Evolutionary conservation across 2,329 filamentous ascomycete species (phyloP), one percentile per base, ranked within the genome.

Genomic region (Talaromyces marneffei): DNA sequence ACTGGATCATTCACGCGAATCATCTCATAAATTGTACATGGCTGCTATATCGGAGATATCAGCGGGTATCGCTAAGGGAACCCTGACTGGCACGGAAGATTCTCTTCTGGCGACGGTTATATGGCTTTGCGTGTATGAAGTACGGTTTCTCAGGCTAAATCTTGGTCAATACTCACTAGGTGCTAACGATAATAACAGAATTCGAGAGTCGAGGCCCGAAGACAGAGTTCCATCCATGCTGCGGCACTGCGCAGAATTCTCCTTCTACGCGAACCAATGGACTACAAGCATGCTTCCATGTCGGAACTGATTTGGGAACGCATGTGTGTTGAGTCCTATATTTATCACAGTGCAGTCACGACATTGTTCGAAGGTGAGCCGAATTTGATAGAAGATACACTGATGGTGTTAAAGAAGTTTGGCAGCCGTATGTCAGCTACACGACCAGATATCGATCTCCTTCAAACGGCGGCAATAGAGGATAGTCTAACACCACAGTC

Each of bases 261-360:
- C 4, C 53, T 61, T 6, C 27, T 61, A 25, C 59, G 59, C 2
- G n/a, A 57, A 23, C 59, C 59, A 12, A 57, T 61, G 53, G n/a
- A 61, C 27, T n/a, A n/a, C 35, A 39, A 12, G 6, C 42, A 25
- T 25, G 16, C 35, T 8, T 57, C 59, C 5, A 53, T 44, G 6
- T 56, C 59, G 35, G 53, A 57, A 44, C 35, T 61, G 4, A 33
- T 57, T 29, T 61, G 59, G 59, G 59, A 61, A 39, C 53, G 59
- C n/a, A 61, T 57, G 59, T 61, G 59, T 52, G 59, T 61, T 3
- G 59, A 61, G 31, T 57, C 59, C 12, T 61, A 61, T 37, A 61
- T 61, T 12, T 61, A 61, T 33, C 59, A 61, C 31, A 61, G 54
- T 29, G 59, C 59, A 18, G 59, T 57, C n/a, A 61, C 54, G 20